Conservation (phyloP, 306 rosid species). For the Prunus kanzakura region DNA sequence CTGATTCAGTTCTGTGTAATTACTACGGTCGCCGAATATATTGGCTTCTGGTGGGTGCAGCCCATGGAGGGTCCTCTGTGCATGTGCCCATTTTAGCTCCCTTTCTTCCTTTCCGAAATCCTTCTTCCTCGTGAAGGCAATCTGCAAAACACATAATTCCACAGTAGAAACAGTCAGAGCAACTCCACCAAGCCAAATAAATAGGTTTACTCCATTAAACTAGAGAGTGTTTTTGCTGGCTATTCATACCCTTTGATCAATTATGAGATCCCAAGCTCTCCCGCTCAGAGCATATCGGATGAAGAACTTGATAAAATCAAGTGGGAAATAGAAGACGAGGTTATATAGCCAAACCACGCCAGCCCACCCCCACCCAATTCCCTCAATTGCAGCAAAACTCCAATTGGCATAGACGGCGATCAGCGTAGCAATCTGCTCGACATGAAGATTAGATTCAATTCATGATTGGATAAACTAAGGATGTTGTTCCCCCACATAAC, state of each 20-base stretch:
- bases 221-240: background rate
- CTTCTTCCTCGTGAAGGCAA: slow-evolving; percentile 76
- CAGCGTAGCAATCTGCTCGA: slow-evolving; percentile 64
- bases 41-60: slow-evolving; percentile 73
- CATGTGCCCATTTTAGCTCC: slow-evolving; percentile 78
- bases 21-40: slow-evolving; percentile 50
- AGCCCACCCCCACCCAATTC: slow-evolving; percentile 95
- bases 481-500: background rate
- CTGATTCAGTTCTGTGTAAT: slow-evolving; percentile 57
- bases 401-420: slow-evolving; percentile 76
- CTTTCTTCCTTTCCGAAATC: slow-evolving; percentile 83
- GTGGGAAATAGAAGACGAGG: slow-evolving; percentile 69
- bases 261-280: slow-evolving; percentile 82
- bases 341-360: slow-evolving; percentile 86
- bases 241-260: slow-evolving; percentile 66
- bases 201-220: background rate
- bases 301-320: slow-evolving; percentile 66
- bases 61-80: slow-evolving; percentile 84
- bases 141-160: slow-evolving; percentile 38
- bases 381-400: slow-evolving; percentile 75
- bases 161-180: background rate
- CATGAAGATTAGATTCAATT: background rate
- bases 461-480: slow-evolving; percentile 7
- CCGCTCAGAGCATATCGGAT: slow-evolving; percentile 74
- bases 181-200: background rate